phyloP scores from a whole-genome alignment of 139 green algal species.

The Coelastrella sp. region DNA sequence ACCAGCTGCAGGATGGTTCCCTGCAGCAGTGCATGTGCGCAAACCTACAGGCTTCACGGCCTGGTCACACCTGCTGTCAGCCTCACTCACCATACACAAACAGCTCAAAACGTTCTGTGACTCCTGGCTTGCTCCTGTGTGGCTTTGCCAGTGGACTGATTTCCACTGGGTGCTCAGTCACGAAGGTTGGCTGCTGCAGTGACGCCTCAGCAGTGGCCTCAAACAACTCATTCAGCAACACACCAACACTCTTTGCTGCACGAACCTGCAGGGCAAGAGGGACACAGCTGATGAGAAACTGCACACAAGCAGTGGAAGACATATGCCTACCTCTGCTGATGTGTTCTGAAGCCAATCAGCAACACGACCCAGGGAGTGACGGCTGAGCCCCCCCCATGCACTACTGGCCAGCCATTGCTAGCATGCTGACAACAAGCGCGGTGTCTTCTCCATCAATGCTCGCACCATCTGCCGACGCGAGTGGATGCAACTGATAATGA shows the following conservation, averaged over 20 bases:
- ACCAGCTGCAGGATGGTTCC: background rate
- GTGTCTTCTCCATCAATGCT: too few species aligned
- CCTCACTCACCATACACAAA: conserved; percentile 86
- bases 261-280: background rate
- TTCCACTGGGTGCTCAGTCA: conserved; percentile 94
- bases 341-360: too few species aligned
- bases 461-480: too few species aligned
- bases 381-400: too few species aligned
- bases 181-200: conserved; percentile 97
- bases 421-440: too few species aligned
- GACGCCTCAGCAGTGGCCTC: conserved; percentile 87
- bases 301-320: background rate
- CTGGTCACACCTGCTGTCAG: too few species aligned
- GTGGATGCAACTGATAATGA: too few species aligned
- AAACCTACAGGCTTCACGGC: background rate
- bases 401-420: too few species aligned
- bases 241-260: conserved; percentile 52
- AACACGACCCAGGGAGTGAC: too few species aligned
- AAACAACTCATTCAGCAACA: conserved; percentile 95
- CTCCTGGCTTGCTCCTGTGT: conserved; percentile 83
- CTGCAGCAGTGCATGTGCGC: background rate
- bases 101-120: conserved; percentile 98
- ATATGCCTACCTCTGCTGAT: too few species aligned
- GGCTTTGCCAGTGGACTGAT: conserved; percentile 97
- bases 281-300: background rate